These are phyloP conservation scores for Cucumis melo DNA, from an alignment of 306 rosid species.

Conservation along the genomic window DNA sequence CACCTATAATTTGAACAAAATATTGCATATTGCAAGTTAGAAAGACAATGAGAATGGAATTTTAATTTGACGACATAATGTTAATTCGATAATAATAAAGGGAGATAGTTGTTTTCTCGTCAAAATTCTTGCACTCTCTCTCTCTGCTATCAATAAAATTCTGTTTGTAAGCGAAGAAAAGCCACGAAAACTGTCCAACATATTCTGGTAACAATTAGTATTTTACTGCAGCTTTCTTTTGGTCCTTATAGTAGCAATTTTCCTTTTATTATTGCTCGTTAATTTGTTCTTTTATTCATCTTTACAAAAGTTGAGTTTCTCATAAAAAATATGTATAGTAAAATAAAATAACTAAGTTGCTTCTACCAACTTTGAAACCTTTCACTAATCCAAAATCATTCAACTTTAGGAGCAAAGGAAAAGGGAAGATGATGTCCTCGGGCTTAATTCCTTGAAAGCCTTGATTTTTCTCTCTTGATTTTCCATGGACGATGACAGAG, in stretches of 20 bases:
- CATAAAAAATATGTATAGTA: neutral
- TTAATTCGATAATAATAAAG: neutral
- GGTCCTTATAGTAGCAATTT: neutral
- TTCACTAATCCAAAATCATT: neutral
- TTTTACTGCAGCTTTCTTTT: neutral
- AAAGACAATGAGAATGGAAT: neutral
- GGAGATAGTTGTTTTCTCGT: neutral
- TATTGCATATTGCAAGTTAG: neutral
- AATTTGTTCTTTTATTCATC: neutral
- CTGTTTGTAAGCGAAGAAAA: neutral
- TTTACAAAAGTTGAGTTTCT: neutral
- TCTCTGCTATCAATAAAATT: neutral
- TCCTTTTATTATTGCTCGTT: neutral
- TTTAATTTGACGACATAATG: neutral
- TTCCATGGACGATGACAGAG: too few species aligned
- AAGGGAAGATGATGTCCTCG: neutral
- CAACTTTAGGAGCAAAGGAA: neutral
- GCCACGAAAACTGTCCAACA: neutral
- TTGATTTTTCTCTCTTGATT: neutral
- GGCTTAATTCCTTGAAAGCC: neutral
- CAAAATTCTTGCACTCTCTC: neutral
- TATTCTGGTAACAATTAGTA: neutral
- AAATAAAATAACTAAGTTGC: neutral
- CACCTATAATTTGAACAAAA: conserved; percentile 33
- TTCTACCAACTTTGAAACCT: neutral